These are phyloP conservation scores for Punica granatum DNA, from an alignment of 345 rosid species.

Conservation along the genomic window DNA sequence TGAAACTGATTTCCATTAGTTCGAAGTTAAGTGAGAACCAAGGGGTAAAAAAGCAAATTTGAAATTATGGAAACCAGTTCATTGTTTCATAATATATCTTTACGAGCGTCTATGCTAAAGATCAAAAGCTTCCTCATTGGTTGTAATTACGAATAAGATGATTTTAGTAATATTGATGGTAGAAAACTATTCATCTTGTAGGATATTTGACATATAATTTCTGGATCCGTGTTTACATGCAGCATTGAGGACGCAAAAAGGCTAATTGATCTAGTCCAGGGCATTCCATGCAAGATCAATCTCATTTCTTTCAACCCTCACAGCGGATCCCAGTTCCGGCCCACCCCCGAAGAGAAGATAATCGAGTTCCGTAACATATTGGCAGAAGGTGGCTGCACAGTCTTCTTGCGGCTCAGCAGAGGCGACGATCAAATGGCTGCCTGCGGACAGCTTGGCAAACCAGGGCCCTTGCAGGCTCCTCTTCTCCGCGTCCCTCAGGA, in stretches of 20 bases:
- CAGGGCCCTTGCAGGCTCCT: slow-evolving; percentile 56
- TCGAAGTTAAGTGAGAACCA: not conserved
- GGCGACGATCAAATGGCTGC: slow-evolving; percentile 99
- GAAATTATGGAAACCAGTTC: not conserved
- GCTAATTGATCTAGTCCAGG: slow-evolving; percentile 69
- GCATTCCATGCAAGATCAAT: slow-evolving; percentile 94
- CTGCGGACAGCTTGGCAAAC: slow-evolving; percentile 92
- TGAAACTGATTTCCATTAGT: not conserved
- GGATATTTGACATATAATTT: not conserved
- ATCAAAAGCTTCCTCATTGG: not conserved
- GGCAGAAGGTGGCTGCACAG: slow-evolving; percentile 60
- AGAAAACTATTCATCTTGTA: not conserved
- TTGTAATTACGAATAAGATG: not conserved
- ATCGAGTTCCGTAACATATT: slow-evolving; percentile 66
- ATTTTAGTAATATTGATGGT: not conserved
- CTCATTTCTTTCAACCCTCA: slow-evolving; percentile 88
- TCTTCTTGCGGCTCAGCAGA: slow-evolving; percentile 62
- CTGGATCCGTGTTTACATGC: slow-evolving; percentile 17
- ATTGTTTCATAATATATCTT: not conserved
- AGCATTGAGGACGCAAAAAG: slow-evolving; percentile 87
- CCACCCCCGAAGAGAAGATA: slow-evolving; percentile 67
- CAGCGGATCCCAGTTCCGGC: slow-evolving; percentile 65
- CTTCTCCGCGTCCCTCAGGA: slow-evolving; percentile 66
- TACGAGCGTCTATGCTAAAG: not conserved
- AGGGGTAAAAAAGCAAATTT: not conserved